Base-by-base conservation (phyloP, 2,329 filamentous ascomycete species). In the Dryadomyces quercivorus region DNA sequence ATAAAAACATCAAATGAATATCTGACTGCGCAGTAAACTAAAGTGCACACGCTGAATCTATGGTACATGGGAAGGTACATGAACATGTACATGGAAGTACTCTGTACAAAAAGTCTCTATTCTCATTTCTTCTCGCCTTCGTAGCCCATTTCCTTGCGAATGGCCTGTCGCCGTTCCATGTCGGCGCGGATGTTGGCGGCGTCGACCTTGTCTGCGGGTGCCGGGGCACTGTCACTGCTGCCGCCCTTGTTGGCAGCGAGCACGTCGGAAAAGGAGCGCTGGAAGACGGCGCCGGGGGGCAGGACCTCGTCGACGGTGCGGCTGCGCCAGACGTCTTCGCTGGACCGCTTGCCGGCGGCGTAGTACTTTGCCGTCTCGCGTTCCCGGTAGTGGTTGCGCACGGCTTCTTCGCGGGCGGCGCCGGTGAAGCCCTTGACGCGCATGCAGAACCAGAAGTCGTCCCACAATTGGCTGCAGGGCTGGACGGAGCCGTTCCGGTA, bases 371-470 rank as follows among this genome's bases (percentile, higher is more conserved):
- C 78, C 58, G 74, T 69, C 63, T 80, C 76, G 68, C 84, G 85
- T 59, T 78, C 75, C 59, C 80, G 75, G 69, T 91, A 88, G 68
- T 84, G 81, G 50, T 81, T 80, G 57, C 75, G 74, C 54, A 94
- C 77, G 61, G 76, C 75, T 52, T 74, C 77, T 57, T 78, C 81
- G 62, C 81, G 81, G 60, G 81, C 72, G 13, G 50, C 22, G 46
- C 75, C 70, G 22, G 75, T 68, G 63, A 82, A 82, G 2, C 77
- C 76, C 63, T 85, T 83, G 42, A 83, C 84, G 59, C 88, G 84
- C 91, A 97, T 96, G 75, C 93, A 98, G 72, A 96, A 92, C 87
- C 91, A 95, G 70, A 95, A 97, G 69, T 95, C 88, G 58, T 85
- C 80, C 90, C 92, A 96, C 59, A 90, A 84, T 61, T 94, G 86